Conservation (phyloP, 345 rosid genomes). For the Moringa oleifera region DNA sequence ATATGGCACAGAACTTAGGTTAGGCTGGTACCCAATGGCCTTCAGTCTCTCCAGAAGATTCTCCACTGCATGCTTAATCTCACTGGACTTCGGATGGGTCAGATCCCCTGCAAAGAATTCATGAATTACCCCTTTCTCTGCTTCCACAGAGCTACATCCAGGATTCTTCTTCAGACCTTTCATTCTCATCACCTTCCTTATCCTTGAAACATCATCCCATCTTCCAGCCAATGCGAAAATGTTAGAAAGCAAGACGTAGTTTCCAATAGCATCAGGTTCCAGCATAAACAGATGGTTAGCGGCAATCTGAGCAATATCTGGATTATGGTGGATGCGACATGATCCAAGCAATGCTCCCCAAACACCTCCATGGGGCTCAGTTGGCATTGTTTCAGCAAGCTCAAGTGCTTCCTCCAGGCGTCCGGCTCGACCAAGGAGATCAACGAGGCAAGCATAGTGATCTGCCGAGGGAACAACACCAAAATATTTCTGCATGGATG, state of each 20-base stretch:
- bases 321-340: constrained; percentile 52
- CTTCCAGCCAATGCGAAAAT: constrained; percentile 55
- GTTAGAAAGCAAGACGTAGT: constrained; percentile 59
- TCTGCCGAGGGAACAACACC: constrained; percentile 53
- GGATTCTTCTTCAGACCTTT: constrained; percentile 71
- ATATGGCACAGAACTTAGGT: constrained; percentile 43
- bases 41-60: constrained; percentile 40
- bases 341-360: constrained; percentile 97
- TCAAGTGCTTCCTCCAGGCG: constrained; percentile 61
- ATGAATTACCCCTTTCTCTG: constrained; percentile 47
- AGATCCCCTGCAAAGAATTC: constrained; percentile 62
- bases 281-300: constrained; percentile 57
- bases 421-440: constrained; percentile 78
- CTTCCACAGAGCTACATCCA: constrained; percentile 70
- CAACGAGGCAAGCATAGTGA: constrained; percentile 77
- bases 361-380: constrained; percentile 52
- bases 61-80: constrained; percentile 44
- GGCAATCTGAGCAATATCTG: constrained; percentile 64
- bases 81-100: constrained; percentile 45
- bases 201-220: constrained; percentile 43
- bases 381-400: constrained; percentile 48
- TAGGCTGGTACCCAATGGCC: constrained; percentile 48
- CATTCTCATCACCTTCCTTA: constrained; percentile 45
- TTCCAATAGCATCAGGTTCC: constrained; percentile 66
- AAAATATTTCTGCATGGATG: constrained; percentile 47